Base-by-base conservation (phyloP, 306 rosid species). In the Abrus precatorius region DNA sequence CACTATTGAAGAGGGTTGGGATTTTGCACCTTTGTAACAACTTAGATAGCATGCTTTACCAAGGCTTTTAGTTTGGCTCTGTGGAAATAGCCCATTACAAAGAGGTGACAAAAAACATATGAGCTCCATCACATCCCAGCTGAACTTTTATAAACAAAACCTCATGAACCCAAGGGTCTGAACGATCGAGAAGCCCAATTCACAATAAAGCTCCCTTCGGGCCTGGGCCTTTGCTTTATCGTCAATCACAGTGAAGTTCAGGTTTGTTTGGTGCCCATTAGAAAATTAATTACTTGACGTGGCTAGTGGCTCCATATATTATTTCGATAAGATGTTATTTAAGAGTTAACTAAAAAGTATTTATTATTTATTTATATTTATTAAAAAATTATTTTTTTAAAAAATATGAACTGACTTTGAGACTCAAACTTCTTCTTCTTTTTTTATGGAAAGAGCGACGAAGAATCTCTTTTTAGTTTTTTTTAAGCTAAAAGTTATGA, bases 121-220 rank as follows among this genome's bases (percentile, higher is more conserved):
- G 76, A 98, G 99, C 53, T 95, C 99, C 98, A 95, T 95, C 36
- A 95, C 97, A 77, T 93, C 98, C 99, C 99, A 95, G 9, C 86
- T 91, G 3, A 95, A 79, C 70, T 95, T 98, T 97, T 97, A 95
- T 36, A 95, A 95, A 0, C 96, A 93, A 4, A 95, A 91, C 84
- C 98, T 88, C 90, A 91, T 90, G 64, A 90, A 88, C 4, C 88
- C 94, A 13, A 88, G 14, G 1, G 92, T 91, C 54, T 95, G 96
- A 45, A 40, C 52, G 9, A 74, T 7, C 0, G 91, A 4, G 0
- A 91, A 77, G 43, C 93, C 91, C 85, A 95, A 72, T 53, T 98
- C 98, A 48, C 83, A 86, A 34, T 80, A 85, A 0, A 93, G 90
- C 83, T 93, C 97, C 0, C 81, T 69, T 5, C 48, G 81, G 36